phyloP scores from a whole-genome alignment of 257 asterid genomes.

The Thymus mandschuricus region DNA sequence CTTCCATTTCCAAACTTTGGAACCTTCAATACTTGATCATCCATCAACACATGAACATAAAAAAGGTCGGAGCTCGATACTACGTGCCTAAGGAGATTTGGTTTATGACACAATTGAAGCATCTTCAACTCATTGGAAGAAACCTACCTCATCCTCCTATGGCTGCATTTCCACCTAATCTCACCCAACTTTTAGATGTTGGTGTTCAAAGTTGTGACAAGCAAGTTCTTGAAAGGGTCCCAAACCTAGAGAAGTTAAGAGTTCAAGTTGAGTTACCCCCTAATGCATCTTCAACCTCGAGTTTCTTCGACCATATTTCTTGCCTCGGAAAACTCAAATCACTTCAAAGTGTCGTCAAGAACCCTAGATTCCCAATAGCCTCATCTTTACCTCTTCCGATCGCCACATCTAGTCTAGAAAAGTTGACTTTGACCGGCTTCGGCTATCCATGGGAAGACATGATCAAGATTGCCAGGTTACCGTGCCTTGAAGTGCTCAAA shows the following conservation, averaged over 20 bases:
- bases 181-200: background rate
- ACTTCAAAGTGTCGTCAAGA: background rate
- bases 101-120: background rate
- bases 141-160: background rate
- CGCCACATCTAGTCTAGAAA: background rate
- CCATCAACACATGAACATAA: background rate
- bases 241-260: background rate
- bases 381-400: background rate
- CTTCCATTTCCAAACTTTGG: background rate
- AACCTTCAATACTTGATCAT: background rate
- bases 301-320: background rate
- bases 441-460: slow-evolving; percentile 18
- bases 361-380: background rate
- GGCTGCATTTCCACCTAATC: background rate
- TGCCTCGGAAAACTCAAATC: background rate
- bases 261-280: background rate
- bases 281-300: background rate
- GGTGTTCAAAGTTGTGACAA: background rate
- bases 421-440: slow-evolving; percentile 6
- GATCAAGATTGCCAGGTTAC: background rate
- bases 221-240: background rate
- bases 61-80: background rate
- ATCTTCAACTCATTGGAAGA: background rate
- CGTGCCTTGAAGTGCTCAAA: slow-evolving; percentile 23
- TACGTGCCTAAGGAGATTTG: background rate